Base-by-base conservation (phyloP, 2,329 filamentous ascomycete genomes). In the Pseudogymnoascus sp. region DNA sequence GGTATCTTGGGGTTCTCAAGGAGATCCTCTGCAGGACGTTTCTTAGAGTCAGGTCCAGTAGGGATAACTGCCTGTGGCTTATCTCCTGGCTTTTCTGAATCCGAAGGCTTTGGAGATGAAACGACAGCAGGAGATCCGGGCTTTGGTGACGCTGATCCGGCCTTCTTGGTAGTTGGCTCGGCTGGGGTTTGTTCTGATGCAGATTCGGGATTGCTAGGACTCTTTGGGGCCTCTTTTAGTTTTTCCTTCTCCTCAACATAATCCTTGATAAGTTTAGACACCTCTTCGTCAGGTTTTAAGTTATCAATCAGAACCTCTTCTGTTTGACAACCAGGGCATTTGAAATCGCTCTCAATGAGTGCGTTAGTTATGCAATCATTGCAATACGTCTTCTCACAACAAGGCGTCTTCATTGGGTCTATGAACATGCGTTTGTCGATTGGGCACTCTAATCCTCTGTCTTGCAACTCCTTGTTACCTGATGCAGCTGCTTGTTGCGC, bases 351-450 rank as follows among this genome's bases (percentile, higher is more conserved):
- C 81, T 97, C 93, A 79, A 97, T 93, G 78, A 99, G 88, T 78
- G 93, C 91, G 85, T 96, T 96, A 76, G 95, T 96, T 79, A 99
- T 97, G 88, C 95, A 99, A 76, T 97, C 92, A 85, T 95, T 95
- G 84, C 95, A 99, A 83, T 96, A 99, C 74, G 93, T 97, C 84
- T 90, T 96, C 80, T 90, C 86, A 83, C 95, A 99, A 85, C 95
- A 99, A 69, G 95, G 93, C 74, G 95, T 97, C 85, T 96, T 96
- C 83, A 96, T 95, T 84, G 95, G 93, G 76, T 97, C 91, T 87
- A 96, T 88, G 80, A 97, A 97, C 84, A 96, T 88, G 78, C 91
- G 93, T 79, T 96, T 96, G 86, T 97, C 95, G 82, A 97, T 89
- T 68, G 92, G 84, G 81, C 95, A 99, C 77, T 95, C 89, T 74